phyloP scores from a whole-genome alignment of 2,329 filamentous ascomycete species.

The Botrytis elliptica region DNA sequence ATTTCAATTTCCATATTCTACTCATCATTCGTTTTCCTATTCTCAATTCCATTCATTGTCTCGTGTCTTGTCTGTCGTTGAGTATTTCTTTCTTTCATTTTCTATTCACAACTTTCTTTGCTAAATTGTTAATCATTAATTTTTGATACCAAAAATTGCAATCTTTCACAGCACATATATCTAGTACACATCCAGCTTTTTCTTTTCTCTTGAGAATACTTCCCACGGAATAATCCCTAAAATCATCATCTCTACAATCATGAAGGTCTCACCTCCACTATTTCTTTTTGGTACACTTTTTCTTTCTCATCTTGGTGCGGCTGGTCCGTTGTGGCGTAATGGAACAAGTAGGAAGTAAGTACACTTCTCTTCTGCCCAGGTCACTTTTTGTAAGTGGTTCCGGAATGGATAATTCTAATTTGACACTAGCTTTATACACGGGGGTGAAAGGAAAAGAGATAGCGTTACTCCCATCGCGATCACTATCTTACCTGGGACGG shows the following conservation, averaged over 20 bases:
- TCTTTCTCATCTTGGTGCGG: not conserved
- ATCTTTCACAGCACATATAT: not conserved
- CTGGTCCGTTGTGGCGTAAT: slow-evolving; percentile 15
- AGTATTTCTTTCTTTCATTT: not conserved
- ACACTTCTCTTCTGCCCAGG: not conserved
- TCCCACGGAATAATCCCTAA: not conserved
- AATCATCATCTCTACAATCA: not conserved
- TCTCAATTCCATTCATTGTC: not conserved
- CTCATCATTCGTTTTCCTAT: slow-evolving; percentile 8
- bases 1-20: not conserved
- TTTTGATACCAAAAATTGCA: not conserved
- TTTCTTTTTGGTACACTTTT: slow-evolving; percentile 1
- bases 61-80: slow-evolving; percentile 7
- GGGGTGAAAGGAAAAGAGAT: not conserved
- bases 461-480: not conserved
- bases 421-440: not conserved
- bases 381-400: not conserved
- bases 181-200: not conserved
- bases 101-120: slow-evolving; percentile 8
- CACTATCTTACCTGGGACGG: slow-evolving; percentile 9
- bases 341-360: slow-evolving; percentile 17
- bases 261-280: not conserved
- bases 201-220: not conserved
- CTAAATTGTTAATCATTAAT: not conserved
- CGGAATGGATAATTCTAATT: not conserved